phyloP scores from a whole-genome alignment of 192 early-diverging fungal genomes.

The Martensiomyces pterosporus region DNA sequence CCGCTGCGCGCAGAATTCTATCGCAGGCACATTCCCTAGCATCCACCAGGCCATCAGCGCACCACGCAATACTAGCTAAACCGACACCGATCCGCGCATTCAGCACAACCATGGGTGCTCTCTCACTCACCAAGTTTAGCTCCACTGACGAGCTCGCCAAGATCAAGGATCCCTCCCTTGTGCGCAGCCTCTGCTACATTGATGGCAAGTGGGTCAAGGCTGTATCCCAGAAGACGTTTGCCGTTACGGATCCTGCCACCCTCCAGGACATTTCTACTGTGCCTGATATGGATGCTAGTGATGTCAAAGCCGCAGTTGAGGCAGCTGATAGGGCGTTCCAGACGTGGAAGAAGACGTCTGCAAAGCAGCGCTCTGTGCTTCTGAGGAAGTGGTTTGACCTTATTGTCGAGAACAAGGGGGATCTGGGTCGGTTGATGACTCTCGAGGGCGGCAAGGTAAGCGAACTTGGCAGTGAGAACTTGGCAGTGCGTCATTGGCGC shows the following conservation, averaged over 20 bases:
- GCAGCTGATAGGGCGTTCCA: conserved; percentile 57
- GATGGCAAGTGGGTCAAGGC: conserved; percentile 57
- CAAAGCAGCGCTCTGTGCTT: conserved; percentile 57
- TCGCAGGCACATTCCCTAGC: background rate
- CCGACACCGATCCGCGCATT: no score
- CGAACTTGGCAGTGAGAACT: no score
- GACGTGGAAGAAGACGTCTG: conserved; percentile 60
- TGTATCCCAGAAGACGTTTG: conserved; percentile 43
- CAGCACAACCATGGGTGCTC: conserved; percentile 1
- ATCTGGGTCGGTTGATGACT: conserved; percentile 77
- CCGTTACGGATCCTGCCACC: conserved; percentile 63
- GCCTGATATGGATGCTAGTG: conserved; percentile 61
- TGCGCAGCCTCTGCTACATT: conserved; percentile 55
- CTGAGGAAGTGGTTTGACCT: conserved; percentile 64
- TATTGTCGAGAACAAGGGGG: conserved; percentile 63
- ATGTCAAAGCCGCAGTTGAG: conserved; percentile 56
- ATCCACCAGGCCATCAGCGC: conserved; percentile 6
- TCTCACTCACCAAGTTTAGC: conserved; percentile 8
- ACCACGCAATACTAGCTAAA: no score
- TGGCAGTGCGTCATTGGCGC: no score
- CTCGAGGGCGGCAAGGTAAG: conserved; percentile 73
- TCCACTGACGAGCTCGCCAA: conserved; percentile 39
- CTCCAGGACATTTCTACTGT: conserved; percentile 58
- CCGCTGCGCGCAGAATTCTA: background rate
- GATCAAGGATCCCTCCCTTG: conserved; percentile 58